Base-by-base conservation (phyloP, 1,284 basidiomycete species). In the Boletellus deceptivus region DNA sequence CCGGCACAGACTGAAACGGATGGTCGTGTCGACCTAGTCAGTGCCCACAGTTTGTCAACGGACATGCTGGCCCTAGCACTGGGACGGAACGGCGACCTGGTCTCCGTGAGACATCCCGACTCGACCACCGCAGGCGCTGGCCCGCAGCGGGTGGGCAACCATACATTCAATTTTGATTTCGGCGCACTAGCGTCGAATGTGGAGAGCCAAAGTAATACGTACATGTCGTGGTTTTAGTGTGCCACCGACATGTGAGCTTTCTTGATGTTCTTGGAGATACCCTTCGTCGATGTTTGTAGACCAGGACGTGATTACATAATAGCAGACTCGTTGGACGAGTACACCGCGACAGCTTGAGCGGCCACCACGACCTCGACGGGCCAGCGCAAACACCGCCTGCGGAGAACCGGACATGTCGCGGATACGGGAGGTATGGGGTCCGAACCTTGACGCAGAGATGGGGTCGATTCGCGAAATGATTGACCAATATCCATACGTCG, bases 391-490 rank as follows among this genome's bases (percentile, higher is more conserved):
- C 42, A 47, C 34, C 27, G 33, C 16, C 46, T 36, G 24, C 50
- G 45, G 50, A 46, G 52, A 48, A 41, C 31, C 6, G 14, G 42
- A 25, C 52, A 80, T 87, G 83, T 77, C 84, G 61, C 79, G 84
- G 71, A 91, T 92, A 82, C 82, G 85, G 62, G 93, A 97, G 62
- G 95, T 99, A 63, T 99, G 96, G 95, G 83, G 86, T 11, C 87
- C 87, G 41, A 98, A 97, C 71, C 83, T 99, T 58, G 94, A 98
- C 57, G 74, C 79, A 37, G 96, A 98, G 75, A 93, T 99, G 85
- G 83, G 83, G 5, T 82, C 83, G 60, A 85, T 99, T 52, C 85
- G 96, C 50, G 83, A 88, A 46, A 75, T 89, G 49, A 89, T 99
- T 58, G 93, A 97, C 60, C 79, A 83, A 61, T 97, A 94, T 74